A percentile compares a stretch with the other conserved stretches of the same genome.
These are phyloP conservation scores for Brassica incana DNA, from an alignment of 345 rosid genomes.

Conservation along the genomic window DNA sequence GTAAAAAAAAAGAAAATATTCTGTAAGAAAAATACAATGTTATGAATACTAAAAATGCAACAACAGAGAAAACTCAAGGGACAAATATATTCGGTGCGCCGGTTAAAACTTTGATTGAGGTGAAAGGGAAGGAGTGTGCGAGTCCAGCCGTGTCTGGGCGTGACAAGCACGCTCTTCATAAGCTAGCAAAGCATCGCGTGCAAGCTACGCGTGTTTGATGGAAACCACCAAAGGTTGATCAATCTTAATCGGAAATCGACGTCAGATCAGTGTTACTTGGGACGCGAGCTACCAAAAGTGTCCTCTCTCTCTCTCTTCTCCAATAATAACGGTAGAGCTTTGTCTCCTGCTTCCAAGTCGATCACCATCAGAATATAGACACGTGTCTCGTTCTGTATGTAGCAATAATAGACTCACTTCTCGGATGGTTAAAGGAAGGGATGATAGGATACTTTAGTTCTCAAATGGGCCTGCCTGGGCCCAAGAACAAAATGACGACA, in stretches of 20 bases:
- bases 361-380: slow-evolving; percentile 8
- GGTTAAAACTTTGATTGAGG: background rate
- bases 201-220: slow-evolving; percentile 30
- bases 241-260: slow-evolving; percentile 23
- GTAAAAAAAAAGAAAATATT: too few species aligned
- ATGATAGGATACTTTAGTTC: background rate
- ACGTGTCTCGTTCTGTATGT: slow-evolving; percentile 6
- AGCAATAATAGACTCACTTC: background rate
- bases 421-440: background rate
- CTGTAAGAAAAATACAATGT: too few species aligned
- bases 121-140: background rate
- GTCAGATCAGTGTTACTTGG: slow-evolving; percentile 29
- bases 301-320: background rate
- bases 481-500: slow-evolving; percentile 20
- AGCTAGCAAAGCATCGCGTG: slow-evolving; percentile 17
- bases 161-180: slow-evolving; percentile 5
- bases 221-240: slow-evolving; percentile 4
- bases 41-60: background rate
- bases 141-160: slow-evolving; percentile 13
- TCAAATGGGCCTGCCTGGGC: slow-evolving; percentile 2
- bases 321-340: slow-evolving; percentile 22
- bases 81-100: background rate
- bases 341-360: slow-evolving; percentile 3
- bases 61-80: background rate
- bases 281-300: slow-evolving; percentile 28